Evolutionary conservation across 768 basidiomycete species (phyloP).

Genomic region (Strobilomyces echinocephalus): DNA sequence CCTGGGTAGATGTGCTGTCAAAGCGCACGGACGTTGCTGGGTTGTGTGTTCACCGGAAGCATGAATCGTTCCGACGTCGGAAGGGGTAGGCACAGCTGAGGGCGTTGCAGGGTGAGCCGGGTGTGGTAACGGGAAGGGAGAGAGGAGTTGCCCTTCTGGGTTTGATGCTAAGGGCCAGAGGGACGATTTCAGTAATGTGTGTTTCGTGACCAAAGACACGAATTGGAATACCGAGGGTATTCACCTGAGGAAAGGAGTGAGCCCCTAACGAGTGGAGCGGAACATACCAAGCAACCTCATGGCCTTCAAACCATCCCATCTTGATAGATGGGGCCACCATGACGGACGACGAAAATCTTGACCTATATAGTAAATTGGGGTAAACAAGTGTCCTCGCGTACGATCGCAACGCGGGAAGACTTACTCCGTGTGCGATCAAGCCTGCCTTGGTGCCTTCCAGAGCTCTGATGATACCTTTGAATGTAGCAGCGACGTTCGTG

Average conservation of each 20-base stretch:
- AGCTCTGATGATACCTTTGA: conserved; percentile 99
- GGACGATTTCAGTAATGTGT: conserved; percentile 97
- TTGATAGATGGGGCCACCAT: conserved; percentile 99
- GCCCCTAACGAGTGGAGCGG: background rate
- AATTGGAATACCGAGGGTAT: conserved; percentile 94
- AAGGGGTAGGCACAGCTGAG: conserved; percentile 34
- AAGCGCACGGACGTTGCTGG: conserved; percentile 85
- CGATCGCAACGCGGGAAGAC: background rate
- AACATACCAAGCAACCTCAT: conserved; percentile 81
- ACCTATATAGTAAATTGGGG: conserved; percentile 51
- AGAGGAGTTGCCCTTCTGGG: conserved; percentile 28
- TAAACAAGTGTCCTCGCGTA: background rate
- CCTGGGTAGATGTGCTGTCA: conserved; percentile 37
- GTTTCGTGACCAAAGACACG: conserved; percentile 97
- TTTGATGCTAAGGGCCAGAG: conserved; percentile 85
- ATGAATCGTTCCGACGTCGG: conserved; percentile 66
- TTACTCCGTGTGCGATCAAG: conserved; percentile 50
- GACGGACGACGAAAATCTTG: conserved; percentile 94
- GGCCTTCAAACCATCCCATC: conserved; percentile 96
- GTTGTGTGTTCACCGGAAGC: conserved; percentile 76
- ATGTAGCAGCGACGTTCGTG: conserved; percentile 97
- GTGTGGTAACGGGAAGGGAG: conserved; percentile 45
- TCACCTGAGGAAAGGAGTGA: conserved; percentile 43
- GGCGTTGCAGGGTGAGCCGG: conserved; percentile 36
- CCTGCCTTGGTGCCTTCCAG: conserved; percentile 88